These are phyloP conservation scores for Dioscorea dumetorum DNA, from an alignment of 106 monocot species.

Conservation along the genomic window DNA sequence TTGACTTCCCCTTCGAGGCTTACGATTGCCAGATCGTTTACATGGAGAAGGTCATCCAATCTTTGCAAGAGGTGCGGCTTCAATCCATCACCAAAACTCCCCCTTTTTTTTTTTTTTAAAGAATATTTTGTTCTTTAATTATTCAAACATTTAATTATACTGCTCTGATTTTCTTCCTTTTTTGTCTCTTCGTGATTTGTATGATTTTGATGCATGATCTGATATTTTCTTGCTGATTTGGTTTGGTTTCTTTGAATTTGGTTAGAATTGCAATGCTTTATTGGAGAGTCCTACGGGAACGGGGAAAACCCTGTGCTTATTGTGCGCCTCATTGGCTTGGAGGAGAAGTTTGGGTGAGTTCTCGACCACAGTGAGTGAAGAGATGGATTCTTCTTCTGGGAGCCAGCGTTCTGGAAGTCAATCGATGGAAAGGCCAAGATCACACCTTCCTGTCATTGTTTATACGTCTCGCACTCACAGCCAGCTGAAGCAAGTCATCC, in stretches of 20 bases:
- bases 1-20: constrained; percentile 85
- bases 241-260: background rate
- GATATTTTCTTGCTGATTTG: too few species aligned
- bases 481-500: constrained; percentile 90
- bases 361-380: constrained; percentile 17
- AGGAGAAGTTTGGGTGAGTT: constrained; percentile 68
- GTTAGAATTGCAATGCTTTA: constrained; percentile 72
- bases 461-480: constrained; percentile 95
- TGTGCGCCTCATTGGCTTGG: constrained; percentile 91
- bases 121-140: background rate
- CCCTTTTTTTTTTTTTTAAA: too few species aligned
- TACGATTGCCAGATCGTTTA: constrained; percentile 93
- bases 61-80: constrained; percentile 61
- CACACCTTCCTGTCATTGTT: constrained; percentile 60
- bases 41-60: constrained; percentile 96
- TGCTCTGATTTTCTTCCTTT: background rate
- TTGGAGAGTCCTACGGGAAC: constrained; percentile 96
- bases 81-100: background rate
- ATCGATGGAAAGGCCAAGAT: constrained; percentile 21
- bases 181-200: background rate
- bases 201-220: too few species aligned
- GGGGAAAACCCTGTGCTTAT: constrained; percentile 84
- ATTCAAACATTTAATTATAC: background rate
- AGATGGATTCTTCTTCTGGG: constrained; percentile 7
- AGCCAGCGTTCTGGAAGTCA: constrained; percentile 41